Evolutionary conservation across 2,329 filamentous ascomycete species (phyloP).

Genomic region (Aspergillus melleus): DNA sequence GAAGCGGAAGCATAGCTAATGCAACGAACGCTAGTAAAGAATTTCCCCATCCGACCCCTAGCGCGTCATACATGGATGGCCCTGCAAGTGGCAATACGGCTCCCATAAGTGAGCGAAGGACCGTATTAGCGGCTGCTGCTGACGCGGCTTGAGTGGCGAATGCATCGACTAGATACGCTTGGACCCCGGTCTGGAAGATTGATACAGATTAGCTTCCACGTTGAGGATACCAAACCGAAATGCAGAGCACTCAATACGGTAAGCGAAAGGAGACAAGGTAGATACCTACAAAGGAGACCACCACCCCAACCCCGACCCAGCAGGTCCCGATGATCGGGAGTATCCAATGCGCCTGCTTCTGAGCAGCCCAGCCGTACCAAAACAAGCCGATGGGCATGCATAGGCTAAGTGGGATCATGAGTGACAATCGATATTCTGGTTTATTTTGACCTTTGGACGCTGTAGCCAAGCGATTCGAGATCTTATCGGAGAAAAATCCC

Average conservation of each 20-base stretch:
- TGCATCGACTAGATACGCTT: slow-evolving; percentile 61
- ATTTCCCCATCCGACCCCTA: slow-evolving; percentile 54
- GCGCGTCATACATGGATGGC: slow-evolving; percentile 47
- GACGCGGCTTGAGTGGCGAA: slow-evolving; percentile 50
- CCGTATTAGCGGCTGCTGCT: slow-evolving; percentile 56
- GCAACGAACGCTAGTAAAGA: slow-evolving; percentile 58
- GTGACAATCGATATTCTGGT: slow-evolving; percentile 54
- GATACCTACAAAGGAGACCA: slow-evolving; percentile 26
- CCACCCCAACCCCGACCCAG: slow-evolving; percentile 56
- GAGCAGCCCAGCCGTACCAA: slow-evolving; percentile 60
- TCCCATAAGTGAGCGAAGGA: slow-evolving; percentile 57
- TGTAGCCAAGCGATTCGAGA: slow-evolving; percentile 29
- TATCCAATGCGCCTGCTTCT: slow-evolving; percentile 57
- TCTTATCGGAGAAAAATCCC: slow-evolving; percentile 34
- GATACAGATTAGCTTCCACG: not conserved
- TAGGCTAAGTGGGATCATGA: slow-evolving; percentile 56
- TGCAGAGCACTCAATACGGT: too few species aligned
- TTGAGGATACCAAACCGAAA: too few species aligned
- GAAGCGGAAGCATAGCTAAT: slow-evolving; percentile 49
- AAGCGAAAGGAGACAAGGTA: too few species aligned
- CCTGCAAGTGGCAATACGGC: slow-evolving; percentile 64
- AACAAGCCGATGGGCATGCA: slow-evolving; percentile 58
- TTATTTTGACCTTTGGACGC: slow-evolving; percentile 36
- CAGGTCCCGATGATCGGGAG: slow-evolving; percentile 60
- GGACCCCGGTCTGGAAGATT: slow-evolving; percentile 17